Evolutionary conservation across 345 rosid species (phyloP), one percentile per base, ranked within the genome.

Genomic region (Euphorbia peplus): DNA sequence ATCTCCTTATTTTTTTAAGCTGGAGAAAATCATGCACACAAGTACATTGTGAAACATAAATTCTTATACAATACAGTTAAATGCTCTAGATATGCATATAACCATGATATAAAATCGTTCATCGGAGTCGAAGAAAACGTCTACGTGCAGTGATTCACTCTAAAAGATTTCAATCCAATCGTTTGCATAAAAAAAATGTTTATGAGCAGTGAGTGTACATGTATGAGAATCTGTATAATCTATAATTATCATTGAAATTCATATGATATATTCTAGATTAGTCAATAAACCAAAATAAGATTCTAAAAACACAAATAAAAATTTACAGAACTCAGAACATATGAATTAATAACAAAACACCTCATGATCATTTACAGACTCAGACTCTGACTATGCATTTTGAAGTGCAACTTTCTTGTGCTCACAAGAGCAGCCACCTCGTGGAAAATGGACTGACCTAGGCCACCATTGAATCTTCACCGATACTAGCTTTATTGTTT

Each of bases 351-450:
- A 53, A 26, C 66, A 50, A 32, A 46, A 46, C 39, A 56, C 30
- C 64, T 32, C 48, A 51, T n/a, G n/a, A n/a, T 39, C 76, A 81
- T 64, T 46, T 63, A 73, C 78, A 70, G 50, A n/a, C n/a, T n/a
- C n/a, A n/a, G n/a, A n/a, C n/a, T n/a, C n/a, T n/a, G n/a, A n/a
- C n/a, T n/a, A n/a, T n/a, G n/a, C n/a, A n/a, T n/a, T n/a, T 15
- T 10, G 5, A 26, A 30, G 28, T 13, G 52, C 50, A 14, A 16
- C 7, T 24, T 52, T 42, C 56, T 29, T 59, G 58, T 60, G 53
- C 72, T 32, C 0, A 39, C 24, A 28, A 60, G 62, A 22, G 53
- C 9, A 28, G 62, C 70, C 13, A 60, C 50, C 39, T 32, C 25
- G 52, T 29, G 29, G 62, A 26, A 11, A 41, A 47, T 44, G 8